A percentile compares a stretch with the other conserved stretches of the same genome.
These are phyloP conservation scores for Phellopilus nigrolimitatus DNA, from an alignment of 1,284 basidiomycete genomes.

Conservation along the genomic window DNA sequence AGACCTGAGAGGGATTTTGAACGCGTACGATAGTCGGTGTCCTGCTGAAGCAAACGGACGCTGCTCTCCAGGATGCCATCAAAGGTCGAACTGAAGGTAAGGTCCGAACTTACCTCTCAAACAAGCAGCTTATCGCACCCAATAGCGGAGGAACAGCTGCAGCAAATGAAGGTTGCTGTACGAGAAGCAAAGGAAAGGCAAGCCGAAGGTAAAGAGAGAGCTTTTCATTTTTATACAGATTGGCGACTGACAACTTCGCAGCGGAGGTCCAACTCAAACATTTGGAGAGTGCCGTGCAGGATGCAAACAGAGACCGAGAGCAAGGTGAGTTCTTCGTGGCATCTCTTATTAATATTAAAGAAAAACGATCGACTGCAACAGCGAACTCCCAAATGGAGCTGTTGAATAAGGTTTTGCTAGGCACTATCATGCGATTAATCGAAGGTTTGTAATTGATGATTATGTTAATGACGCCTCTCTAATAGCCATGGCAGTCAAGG, in stretches of 20 bases:
- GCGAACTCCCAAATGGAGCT: not conserved
- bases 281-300: too few species aligned
- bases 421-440: not conserved
- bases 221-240: too few species aligned
- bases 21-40: not conserved
- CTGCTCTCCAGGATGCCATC: not conserved
- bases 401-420: not conserved
- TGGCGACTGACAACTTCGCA: too few species aligned
- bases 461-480: too few species aligned
- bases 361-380: not conserved
- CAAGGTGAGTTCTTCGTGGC: too few species aligned
- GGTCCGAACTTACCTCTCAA: not conserved
- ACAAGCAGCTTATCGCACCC: not conserved
- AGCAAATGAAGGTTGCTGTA: not conserved
- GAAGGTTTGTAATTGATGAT: not conserved
- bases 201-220: constrained; percentile 4
- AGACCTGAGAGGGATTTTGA: too few species aligned
- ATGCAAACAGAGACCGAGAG: too few species aligned
- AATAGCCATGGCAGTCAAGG: too few species aligned
- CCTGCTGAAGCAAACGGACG: not conserved
- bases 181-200: not conserved
- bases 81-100: not conserved
- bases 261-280: too few species aligned
- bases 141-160: not conserved
- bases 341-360: too few species aligned